Evolutionary conservation across 2,329 filamentous ascomycete genomes (phyloP), one percentile per base, ranked within the genome.

Genomic region (Cytospora leucostoma): DNA sequence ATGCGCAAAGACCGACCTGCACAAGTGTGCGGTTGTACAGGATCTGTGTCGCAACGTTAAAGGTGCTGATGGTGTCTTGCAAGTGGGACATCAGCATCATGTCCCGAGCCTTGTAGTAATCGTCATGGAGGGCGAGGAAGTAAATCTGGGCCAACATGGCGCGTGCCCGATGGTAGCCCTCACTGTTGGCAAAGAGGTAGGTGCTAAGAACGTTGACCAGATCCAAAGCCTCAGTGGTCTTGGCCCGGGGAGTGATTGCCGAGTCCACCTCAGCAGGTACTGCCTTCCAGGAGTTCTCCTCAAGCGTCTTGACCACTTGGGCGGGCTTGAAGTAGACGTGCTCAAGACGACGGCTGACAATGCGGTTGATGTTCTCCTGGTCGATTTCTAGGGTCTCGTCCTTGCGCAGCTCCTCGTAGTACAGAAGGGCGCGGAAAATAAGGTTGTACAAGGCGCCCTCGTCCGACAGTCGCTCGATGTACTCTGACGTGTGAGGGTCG

Each of bases 71-170:
- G 61, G 91, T 96, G 82, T 99, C 95, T 75, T 97, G 94, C 74
- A 99, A 82, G 81, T 99, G 95, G 19, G 95, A 99, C 93, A 99
- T 99, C 77, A 99, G 87, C 89, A 98, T 96, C 90, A 99, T 94
- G 78, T 99, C 96, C 69, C 95, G 91, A 72, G 95, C 91, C 79
- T 91, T 92, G 85, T 97, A 98, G 84, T 98, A 99, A 72, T 97
- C 89, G 79, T 97, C 93, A 79, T 99, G 95, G 59, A 99, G 86
- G 57, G 95, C 95, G 70, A 97, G 84, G 88, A 97, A 97, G 83
- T 99, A 99, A 67, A 99, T 95, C 79, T 98, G 93, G 83, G 92
- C 97, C 67, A 99, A 85, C 93, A 99, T 98, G 53, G 95, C 94
- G 65, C 95, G 89, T 65, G 94, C 96, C 68, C 94, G 90, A 73